Conservation (phyloP, 2,329 filamentous ascomycete genomes). For the Fusarium continuum region DNA sequence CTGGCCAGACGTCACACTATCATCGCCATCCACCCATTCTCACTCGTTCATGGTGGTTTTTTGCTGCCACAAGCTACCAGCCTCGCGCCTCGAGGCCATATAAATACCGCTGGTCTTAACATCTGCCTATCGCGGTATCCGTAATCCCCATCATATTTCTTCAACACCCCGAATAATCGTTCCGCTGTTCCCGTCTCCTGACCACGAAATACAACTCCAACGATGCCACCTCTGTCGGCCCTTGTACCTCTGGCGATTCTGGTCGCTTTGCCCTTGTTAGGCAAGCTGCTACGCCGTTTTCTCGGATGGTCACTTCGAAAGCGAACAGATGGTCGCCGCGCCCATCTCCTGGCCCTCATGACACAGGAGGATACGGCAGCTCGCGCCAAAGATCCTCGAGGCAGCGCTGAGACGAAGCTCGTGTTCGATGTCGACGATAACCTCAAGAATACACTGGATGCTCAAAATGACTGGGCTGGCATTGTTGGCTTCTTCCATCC, state of each 20-base stretch:
- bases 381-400: slow-evolving; percentile 47
- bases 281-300: slow-evolving; percentile 50
- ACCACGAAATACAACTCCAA: neutral
- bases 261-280: slow-evolving; percentile 41
- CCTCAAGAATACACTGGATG: slow-evolving; percentile 44
- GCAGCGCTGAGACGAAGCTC: slow-evolving; percentile 66
- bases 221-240: slow-evolving; percentile 18
- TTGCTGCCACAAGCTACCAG: slow-evolving; percentile 5
- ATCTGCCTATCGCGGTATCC: neutral
- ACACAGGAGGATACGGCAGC: slow-evolving; percentile 56
- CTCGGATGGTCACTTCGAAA: slow-evolving; percentile 70
- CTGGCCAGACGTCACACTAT: slow-evolving; percentile 31
- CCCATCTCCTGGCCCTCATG: slow-evolving; percentile 64
- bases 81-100: slow-evolving; percentile 18
- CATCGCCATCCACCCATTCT: slow-evolving; percentile 7
- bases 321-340: slow-evolving; percentile 70
- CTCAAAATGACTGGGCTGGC: slow-evolving; percentile 75
- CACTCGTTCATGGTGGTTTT: slow-evolving; percentile 6
- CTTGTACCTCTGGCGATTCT: slow-evolving; percentile 30
- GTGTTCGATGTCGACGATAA: slow-evolving; percentile 57
- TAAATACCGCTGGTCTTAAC: neutral
- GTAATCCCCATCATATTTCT: neutral
- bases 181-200: neutral
- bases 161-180: neutral
- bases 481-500: slow-evolving; percentile 97